Conservation (phyloP, 331 rosid species). For the Stylosanthes scabra region DNA sequence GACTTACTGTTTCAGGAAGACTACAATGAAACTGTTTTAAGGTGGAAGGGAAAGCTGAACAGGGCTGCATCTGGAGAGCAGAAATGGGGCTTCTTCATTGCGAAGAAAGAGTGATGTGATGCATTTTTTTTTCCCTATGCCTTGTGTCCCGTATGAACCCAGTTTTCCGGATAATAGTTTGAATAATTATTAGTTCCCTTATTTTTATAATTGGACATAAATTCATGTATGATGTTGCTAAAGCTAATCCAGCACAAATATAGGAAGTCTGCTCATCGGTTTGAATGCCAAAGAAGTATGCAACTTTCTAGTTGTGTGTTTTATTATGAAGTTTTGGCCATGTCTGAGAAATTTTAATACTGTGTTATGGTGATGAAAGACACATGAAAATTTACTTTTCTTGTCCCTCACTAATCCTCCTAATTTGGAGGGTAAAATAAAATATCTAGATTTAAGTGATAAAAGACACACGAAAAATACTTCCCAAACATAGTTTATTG, state of each 20-base stretch:
- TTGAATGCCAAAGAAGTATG: background rate
- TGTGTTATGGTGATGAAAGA: no score
- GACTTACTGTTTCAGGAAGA: conserved; percentile 61
- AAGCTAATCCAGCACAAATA: background rate
- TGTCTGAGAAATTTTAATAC: background rate
- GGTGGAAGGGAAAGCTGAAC: conserved; percentile 84
- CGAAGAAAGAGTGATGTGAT: conserved; percentile 62
- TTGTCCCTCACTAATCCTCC: no score
- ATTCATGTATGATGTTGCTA: background rate
- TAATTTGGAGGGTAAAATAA: no score
- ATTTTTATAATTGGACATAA: conserved; percentile 10
- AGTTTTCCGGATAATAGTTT: conserved; percentile 28
- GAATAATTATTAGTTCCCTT: conserved; percentile 21
- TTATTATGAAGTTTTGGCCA: background rate
- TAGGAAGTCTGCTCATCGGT: background rate
- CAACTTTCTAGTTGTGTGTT: background rate
- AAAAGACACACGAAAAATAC: no score
- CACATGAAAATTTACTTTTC: no score
- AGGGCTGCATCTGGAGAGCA: conserved; percentile 84
- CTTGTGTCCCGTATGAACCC: conserved; percentile 3
- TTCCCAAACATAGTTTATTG: no score
- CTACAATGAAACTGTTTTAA: conserved; percentile 67
- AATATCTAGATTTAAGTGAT: no score
- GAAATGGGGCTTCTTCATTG: conserved; percentile 89
- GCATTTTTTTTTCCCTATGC: background rate